These are phyloP conservation scores for Tolypocladium tundrense DNA, from an alignment of 2,329 filamentous ascomycete genomes.

Conservation along the genomic window DNA sequence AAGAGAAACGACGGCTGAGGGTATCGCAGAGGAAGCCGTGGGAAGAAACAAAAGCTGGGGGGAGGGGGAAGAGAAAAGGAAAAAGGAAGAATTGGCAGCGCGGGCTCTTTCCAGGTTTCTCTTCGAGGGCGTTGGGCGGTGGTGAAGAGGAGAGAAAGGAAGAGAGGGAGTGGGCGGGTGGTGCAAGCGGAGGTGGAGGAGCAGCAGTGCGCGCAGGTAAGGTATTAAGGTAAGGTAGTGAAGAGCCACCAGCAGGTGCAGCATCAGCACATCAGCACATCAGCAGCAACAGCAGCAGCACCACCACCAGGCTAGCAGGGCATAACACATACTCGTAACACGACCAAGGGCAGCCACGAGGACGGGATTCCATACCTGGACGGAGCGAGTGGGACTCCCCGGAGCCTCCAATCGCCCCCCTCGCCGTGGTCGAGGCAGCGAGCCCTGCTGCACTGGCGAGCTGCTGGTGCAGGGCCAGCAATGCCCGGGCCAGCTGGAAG, in stretches of 20 bases:
- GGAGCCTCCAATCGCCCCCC: background rate
- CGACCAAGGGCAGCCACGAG: background rate
- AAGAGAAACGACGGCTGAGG: slow-evolving; percentile 7
- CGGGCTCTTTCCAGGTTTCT: slow-evolving; percentile 7
- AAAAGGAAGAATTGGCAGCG: slow-evolving; percentile 8
- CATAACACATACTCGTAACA: background rate
- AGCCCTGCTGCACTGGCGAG: background rate
- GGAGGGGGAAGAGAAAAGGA: slow-evolving; percentile 4
- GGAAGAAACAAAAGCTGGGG: slow-evolving; percentile 1
- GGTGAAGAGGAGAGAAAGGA: slow-evolving; percentile 5
- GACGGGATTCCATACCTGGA: background rate
- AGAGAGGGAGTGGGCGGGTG: slow-evolving; percentile 10
- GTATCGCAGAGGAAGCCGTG: slow-evolving; percentile 7
- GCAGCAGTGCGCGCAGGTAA: background rate
- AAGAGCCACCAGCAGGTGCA: background rate
- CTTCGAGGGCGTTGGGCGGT: slow-evolving; percentile 2
- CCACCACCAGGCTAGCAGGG: background rate
- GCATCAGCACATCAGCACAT: background rate
- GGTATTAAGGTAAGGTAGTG: no score
- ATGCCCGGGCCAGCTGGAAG: background rate
- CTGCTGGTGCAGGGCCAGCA: background rate
- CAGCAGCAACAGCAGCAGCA: background rate
- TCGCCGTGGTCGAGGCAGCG: background rate
- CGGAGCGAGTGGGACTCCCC: background rate
- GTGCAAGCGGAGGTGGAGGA: slow-evolving; percentile 4